phyloP scores from a whole-genome alignment of 768 basidiomycete genomes.

The Lyophyllum atratum region DNA sequence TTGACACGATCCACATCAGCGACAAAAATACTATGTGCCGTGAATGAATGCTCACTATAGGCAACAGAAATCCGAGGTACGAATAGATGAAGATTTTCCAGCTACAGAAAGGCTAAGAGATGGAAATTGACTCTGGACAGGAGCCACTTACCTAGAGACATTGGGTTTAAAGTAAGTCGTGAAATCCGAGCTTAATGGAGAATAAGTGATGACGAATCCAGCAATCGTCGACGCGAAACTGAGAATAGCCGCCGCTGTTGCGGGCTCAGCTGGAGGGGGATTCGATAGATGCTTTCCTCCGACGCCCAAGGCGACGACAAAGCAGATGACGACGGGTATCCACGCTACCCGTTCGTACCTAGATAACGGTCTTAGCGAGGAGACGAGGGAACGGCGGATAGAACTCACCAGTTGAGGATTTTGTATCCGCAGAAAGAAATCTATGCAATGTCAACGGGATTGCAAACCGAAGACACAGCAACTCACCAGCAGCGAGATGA shows the following conservation, averaged over 20 bases:
- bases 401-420: conserved; percentile 43
- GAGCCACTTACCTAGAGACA: conserved; percentile 51
- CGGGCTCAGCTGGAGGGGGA: conserved; percentile 49
- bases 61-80: conserved; percentile 67
- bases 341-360: conserved; percentile 75
- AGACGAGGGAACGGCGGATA: not conserved
- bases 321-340: conserved; percentile 78
- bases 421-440: conserved; percentile 61
- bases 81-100: conserved; percentile 67
- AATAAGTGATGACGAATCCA: conserved; percentile 71
- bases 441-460: conserved; percentile 17
- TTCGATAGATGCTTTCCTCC: conserved; percentile 68
- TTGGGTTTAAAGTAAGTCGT: conserved; percentile 66
- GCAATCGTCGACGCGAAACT: conserved; percentile 71
- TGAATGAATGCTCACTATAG: conserved; percentile 39
- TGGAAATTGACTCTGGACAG: not conserved
- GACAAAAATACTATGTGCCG: not conserved
- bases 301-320: conserved; percentile 70
- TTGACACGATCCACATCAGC: not conserved
- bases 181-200: conserved; percentile 69
- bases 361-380: not conserved
- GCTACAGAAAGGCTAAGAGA: conserved; percentile 33
- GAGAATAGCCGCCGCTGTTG: conserved; percentile 55
- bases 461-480: conserved; percentile 32
- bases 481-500: conserved; percentile 65